A percentile compares a stretch with the other conserved stretches of the same genome.
Evolutionary conservation across 768 basidiomycete genomes (phyloP).

Genomic region (Leccinum truebloodii): DNA sequence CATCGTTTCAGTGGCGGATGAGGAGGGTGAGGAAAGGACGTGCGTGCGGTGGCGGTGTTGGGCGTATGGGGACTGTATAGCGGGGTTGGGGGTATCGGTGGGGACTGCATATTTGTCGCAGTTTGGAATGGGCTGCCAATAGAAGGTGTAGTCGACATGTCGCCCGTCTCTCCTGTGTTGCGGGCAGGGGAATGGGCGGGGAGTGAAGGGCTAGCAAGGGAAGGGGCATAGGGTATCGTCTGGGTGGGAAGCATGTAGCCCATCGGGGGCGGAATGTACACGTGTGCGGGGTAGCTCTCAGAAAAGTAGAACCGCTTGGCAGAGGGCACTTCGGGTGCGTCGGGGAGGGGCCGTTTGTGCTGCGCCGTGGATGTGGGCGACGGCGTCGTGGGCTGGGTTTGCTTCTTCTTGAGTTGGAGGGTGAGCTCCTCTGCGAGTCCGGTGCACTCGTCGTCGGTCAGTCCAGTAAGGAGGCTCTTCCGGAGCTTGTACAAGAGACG

Average conservation of each 20-base stretch:
- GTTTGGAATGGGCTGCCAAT: constrained; percentile 19
- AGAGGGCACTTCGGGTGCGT: constrained; percentile 25
- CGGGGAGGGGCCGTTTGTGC: constrained; percentile 31
- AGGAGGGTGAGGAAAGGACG: constrained; percentile 50
- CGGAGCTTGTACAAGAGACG: constrained; percentile 62
- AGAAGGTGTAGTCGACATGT: constrained; percentile 16
- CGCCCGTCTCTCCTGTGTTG: constrained; percentile 17
- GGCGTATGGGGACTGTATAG: constrained; percentile 27
- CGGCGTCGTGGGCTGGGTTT: constrained; percentile 1
- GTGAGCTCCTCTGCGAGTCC: constrained; percentile 57
- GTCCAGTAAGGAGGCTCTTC: constrained; percentile 56
- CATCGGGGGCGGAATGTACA: constrained; percentile 31
- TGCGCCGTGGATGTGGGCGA: constrained; percentile 15
- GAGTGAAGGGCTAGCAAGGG: constrained; percentile 23
- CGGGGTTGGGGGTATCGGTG: constrained; percentile 17
- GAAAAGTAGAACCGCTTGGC: constrained; percentile 32
- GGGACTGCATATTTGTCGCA: constrained; percentile 18
- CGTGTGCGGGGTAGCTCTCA: constrained; percentile 29
- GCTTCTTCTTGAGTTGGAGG: constrained; percentile 39
- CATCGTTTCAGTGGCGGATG: constrained; percentile 70
- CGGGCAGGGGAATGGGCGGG: constrained; percentile 12
- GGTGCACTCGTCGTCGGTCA: constrained; percentile 57
- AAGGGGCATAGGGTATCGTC: constrained; percentile 27
- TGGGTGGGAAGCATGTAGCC: constrained; percentile 32
- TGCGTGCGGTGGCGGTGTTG: constrained; percentile 20